Evolutionary conservation across 805 yeast species (phyloP), one percentile per base, ranked within the genome.

Genomic region (Myxozyma nipponensis): DNA sequence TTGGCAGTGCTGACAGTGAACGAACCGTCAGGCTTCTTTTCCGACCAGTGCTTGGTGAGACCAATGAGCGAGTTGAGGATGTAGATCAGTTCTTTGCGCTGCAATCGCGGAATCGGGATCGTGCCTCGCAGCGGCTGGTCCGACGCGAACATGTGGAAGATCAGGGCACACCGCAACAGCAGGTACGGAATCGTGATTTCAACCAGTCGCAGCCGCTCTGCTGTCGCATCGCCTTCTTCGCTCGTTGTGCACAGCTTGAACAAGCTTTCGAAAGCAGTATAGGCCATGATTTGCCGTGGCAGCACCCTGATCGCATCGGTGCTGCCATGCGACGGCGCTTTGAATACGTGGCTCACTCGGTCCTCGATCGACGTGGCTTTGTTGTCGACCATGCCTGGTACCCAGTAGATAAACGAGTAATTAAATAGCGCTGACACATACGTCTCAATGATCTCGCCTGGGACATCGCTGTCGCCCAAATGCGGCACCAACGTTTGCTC

Each of bases 91-190:
- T 90, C 98, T 4, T 69, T 66, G 47, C 77, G 77, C 57, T 86
- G 87, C 5, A 85, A 65, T 36, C 76, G 72, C 0, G 91, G 78
- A 15, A 85, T 69, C 0, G 97, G 97, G 46, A 77, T 77, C 26
- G 66, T 70, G 32, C 81, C 78, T 4, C 83, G 63, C 10, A 89
- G 67, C 28, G 73, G 76, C 44, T 75, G 77, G 56, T 85, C 89
- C 15, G 83, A 78, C 4, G 85, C 69, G 54, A 78, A 82, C 51
- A 84, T 77, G 48, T 84, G 73, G 39, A 90, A 66, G 0, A 79
- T 75, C 53, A 85, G 73, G 0, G 84, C 79, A 23, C 77, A 69
- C 37, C 95, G 72, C 18, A 81, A 72, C 0, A 78, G 66, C 28
- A 86, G 71, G 58, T 71, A 83, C 1, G 79, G 77, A 0, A 76